Evolutionary conservation across 2,329 filamentous ascomycete species (phyloP), one percentile per base, ranked within the genome.

Genomic region (Fonsecaea pugnacius): DNA sequence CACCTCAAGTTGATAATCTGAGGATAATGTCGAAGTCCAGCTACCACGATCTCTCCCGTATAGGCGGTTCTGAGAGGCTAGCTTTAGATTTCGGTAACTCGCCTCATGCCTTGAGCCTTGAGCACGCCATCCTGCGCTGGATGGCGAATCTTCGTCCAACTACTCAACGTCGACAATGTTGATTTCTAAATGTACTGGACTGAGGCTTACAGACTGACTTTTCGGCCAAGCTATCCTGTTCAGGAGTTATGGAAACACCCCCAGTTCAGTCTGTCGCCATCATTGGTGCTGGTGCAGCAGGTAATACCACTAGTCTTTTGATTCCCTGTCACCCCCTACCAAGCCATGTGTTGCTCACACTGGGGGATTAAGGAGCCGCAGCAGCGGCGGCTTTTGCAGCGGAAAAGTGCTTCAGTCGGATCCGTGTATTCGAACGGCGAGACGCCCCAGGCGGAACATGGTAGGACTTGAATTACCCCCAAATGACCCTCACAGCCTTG

Each of bases 401-500:
- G 32, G 76, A 77, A 61, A 70, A 73, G 36, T 68, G 65, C 56
- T 77, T 76, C 59, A 72, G 74, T 50, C 67, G 58, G 2, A 76
- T 77, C 35, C 72, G 70, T 46, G 73, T 77, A 1, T 77, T 76
- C 53, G 76, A 77, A 66, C 69, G 75, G 33, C 69, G 74, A 54
- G 74, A 73, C 51, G 70, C 69, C 30, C 67, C 75, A 18, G 75
- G 76, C 50, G 76, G 76, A 24, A 77, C 75, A 53, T 76, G 76
- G 75, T 74, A 67, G 24, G 53, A 40, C 36, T 27, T 33, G n/a
- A 10, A 9, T 30, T 32, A 36, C 54, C 48, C 48, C 21, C 21
- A 57, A 10, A 24, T 9, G 2, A 12, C 12, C 33, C 35, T 27
- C 27, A 16, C 18, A 57, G 21, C 24, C 51, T 18, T 62, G 32